A percentile compares a stretch with the other conserved stretches of the same genome.
These are phyloP conservation scores for Polytrichum commune DNA, from an alignment of 225 moss, liverwort and hornwort species.

Conservation along the genomic window DNA sequence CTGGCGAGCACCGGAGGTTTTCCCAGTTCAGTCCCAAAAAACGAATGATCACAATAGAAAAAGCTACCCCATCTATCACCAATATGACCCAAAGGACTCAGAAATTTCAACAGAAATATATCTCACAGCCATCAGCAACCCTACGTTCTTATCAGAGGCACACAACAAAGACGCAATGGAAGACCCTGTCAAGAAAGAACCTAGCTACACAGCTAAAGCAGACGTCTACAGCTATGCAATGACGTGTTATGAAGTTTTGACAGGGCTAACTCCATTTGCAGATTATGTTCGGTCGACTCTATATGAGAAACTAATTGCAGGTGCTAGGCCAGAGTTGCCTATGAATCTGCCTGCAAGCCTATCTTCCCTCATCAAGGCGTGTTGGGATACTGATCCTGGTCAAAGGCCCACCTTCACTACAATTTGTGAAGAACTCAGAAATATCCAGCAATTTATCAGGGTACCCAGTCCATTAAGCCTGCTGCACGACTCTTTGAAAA, in stretches of 20 bases:
- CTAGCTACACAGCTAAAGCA: conserved; percentile 9
- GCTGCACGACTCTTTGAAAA: not conserved
- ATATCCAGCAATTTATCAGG: not conserved
- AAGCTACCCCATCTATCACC: not conserved
- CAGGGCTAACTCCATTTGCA: not conserved
- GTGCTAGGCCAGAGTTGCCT: conserved; percentile 5
- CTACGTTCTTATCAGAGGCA: not conserved
- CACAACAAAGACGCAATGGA: not conserved
- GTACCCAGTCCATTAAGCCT: not conserved
- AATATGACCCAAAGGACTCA: not conserved
- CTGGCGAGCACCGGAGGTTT: conserved; percentile 3
- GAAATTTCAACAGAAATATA: not conserved
- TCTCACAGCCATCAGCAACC: not conserved
- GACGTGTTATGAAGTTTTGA: conserved; percentile 5
- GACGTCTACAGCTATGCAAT: conserved; percentile 10
- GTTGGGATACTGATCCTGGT: conserved; percentile 5
- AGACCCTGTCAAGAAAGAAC: not conserved
- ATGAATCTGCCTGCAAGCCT: not conserved
- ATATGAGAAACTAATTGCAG: not conserved
- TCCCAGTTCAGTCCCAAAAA: not conserved
- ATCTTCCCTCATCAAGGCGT: not conserved
- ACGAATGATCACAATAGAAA: not conserved
- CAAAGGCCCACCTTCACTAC: not conserved
- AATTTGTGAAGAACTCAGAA: conserved; percentile 2
- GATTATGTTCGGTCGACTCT: not conserved